Conservation (phyloP, 75 land plant genomes). For the Picea sitchensis region DNA sequence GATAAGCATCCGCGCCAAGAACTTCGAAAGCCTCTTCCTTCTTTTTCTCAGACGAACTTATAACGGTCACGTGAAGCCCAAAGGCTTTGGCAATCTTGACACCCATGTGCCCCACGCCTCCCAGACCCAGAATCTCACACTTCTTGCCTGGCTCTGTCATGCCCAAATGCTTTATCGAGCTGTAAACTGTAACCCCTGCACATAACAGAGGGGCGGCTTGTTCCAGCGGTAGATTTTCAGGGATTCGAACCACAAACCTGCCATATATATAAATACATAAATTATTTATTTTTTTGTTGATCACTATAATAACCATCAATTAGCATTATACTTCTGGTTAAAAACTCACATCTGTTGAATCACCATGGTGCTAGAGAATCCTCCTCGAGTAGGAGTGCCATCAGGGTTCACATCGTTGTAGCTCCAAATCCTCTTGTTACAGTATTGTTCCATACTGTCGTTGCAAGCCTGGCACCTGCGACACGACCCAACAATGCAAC, state of each 20-base stretch:
- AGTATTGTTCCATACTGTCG: slow-evolving; percentile 72
- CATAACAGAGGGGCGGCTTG: slow-evolving; percentile 92
- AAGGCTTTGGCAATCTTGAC: slow-evolving; percentile 90
- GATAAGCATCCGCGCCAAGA: slow-evolving; percentile 78
- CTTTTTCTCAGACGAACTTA: slow-evolving; percentile 89
- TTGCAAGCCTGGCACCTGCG: slow-evolving; percentile 51
- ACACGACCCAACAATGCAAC: slow-evolving; percentile 75
- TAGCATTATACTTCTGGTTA: no score
- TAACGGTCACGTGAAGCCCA: slow-evolving; percentile 90
- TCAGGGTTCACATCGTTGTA: slow-evolving; percentile 76
- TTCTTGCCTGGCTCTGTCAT: slow-evolving; percentile 53
- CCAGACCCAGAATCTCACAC: slow-evolving; percentile 79
- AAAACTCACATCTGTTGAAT: slow-evolving; percentile 60
- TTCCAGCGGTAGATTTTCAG: slow-evolving; percentile 62
- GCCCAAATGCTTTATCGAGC: slow-evolving; percentile 81
- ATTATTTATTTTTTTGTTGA: no score
- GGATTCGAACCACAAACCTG: slow-evolving; percentile 83
- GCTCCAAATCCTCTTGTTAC: slow-evolving; percentile 67
- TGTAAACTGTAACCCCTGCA: slow-evolving; percentile 89
- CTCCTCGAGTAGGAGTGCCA: slow-evolving; percentile 84
- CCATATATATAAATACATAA: neutral
- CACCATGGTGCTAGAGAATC: slow-evolving; percentile 71
- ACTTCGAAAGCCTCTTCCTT: slow-evolving; percentile 75
- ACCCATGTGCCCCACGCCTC: slow-evolving; percentile 97
- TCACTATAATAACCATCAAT: no score